phyloP scores from a whole-genome alignment of 495 filamentous ascomycete species.

The Xylaria acuta region DNA sequence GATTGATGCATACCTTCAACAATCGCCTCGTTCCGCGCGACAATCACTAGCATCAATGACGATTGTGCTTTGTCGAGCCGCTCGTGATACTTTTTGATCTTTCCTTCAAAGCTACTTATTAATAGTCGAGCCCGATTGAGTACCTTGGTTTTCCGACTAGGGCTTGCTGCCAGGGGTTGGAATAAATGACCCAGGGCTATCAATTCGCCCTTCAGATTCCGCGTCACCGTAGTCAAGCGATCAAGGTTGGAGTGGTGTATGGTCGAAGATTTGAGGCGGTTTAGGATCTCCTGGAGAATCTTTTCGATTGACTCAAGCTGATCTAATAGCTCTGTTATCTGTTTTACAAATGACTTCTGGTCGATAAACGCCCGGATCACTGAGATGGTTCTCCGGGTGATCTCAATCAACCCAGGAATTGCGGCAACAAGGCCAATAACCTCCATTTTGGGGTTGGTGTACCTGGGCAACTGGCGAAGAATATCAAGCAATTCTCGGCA shows the following conservation, averaged over 20 bases:
- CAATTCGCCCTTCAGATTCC: conserved; percentile 8
- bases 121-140: conserved; percentile 8
- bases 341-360: conserved; percentile 17
- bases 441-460: conserved; percentile 16
- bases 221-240: conserved; percentile 7
- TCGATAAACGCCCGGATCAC: conserved; percentile 14
- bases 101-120: neutral
- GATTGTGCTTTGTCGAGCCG: conserved; percentile 8
- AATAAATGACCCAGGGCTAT: neutral
- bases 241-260: conserved; percentile 9
- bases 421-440: conserved; percentile 25
- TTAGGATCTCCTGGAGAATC: conserved; percentile 10
- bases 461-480: neutral
- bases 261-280: neutral
- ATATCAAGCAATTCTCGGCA: neutral
- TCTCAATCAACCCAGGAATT: conserved; percentile 24
- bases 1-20: neutral
- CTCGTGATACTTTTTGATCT: conserved; percentile 16
- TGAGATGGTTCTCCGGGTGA: neutral
- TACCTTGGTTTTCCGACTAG: neutral
- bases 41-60: neutral
- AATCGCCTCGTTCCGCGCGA: conserved; percentile 10
- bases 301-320: conserved; percentile 7
- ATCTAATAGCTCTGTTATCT: conserved; percentile 6
- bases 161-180: neutral